A percentile compares a stretch with the other conserved stretches of the same genome.
Evolutionary conservation across 352 stramenopile species (phyloP).

Genomic region (Ophiocytium majus): DNA sequence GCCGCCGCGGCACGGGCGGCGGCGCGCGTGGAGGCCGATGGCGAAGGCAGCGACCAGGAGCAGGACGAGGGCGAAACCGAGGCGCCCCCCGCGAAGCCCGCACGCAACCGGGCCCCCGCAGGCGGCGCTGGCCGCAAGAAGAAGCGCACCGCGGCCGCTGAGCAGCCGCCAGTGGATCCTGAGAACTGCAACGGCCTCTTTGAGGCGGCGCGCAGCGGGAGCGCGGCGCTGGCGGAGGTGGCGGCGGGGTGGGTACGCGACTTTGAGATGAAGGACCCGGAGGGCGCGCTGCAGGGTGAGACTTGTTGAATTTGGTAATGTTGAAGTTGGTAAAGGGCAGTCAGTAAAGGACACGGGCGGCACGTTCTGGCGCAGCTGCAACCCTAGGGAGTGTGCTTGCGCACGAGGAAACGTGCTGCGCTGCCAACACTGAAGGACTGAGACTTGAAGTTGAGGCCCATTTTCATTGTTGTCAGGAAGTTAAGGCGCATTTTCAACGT

Average conservation of each 20-base stretch:
- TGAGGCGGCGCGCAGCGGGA: constrained; percentile 21
- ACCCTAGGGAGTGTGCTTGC: too few relatives aligned
- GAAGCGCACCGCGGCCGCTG: background rate
- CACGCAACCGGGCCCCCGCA: background rate
- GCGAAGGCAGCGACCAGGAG: background rate
- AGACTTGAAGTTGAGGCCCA: too few relatives aligned
- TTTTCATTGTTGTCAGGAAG: too few relatives aligned
- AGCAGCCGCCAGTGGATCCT: background rate
- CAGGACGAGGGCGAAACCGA: background rate
- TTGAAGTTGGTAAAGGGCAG: too few relatives aligned
- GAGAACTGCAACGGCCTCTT: constrained; percentile 13
- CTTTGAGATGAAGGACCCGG: constrained; percentile 8
- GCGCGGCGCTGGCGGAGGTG: constrained; percentile 10
- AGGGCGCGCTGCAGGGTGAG: constrained; percentile 18
- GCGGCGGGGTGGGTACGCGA: background rate
- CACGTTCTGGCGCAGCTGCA: too few relatives aligned
- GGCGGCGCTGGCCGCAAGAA: too few relatives aligned
- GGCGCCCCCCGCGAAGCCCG: background rate
- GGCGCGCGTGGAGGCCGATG: too few relatives aligned
- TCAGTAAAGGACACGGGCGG: too few relatives aligned
- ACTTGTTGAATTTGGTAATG: too few relatives aligned
- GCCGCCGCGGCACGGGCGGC: background rate
- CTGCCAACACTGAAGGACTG: too few relatives aligned
- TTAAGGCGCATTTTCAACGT: too few relatives aligned
- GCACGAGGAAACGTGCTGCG: too few relatives aligned